Evolutionary conservation across 805 yeast species (phyloP), one percentile per base, ranked within the genome.

Genomic region (Candida loeiensis): DNA sequence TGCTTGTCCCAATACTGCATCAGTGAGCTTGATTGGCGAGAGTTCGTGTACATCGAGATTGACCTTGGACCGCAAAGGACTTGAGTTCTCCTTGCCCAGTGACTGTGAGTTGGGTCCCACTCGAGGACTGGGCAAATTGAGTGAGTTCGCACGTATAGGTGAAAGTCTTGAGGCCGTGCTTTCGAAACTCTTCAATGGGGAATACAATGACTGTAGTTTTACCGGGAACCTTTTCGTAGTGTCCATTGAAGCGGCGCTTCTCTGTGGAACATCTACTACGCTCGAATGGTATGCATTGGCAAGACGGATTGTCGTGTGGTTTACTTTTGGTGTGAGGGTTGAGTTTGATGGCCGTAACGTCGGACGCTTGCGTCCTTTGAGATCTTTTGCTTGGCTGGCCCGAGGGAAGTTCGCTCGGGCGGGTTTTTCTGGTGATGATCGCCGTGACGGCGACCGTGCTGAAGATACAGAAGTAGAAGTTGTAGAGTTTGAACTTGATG

Each of bases 231-330:
- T 14, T 27, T 11, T 27, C 18, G 4, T 27, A 6, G 16, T 6
- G 9, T 14, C 31, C 4, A 5, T 4, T 14, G 17, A 14, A 6
- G 9, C 13, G 5, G 13, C 27, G 17, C 6, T 27, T 4, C 11
- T 27, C 11, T 5, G 4, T 27, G 31, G 31, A 5, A 15, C 16
- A 14, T 11, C 11, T 5, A 27, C 4, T 17, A 27, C 14, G 17
- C 31, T 27, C 6, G 31, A 27, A 15, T 27, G 31, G 31, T 13
- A 27, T 14, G 42, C 47, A 25, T 41, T 37, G 11, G 43, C 32
- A 6, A 41, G 27, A 16, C 39, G 35, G 15, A 41, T 38, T 8
- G 47, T 34, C 9, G 47, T 44, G 6, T 44, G 37, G 22, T 39
- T 41, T 17, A 18, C 20, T 22, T 33, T 33, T 3, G 36, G 27